Conservation (phyloP, 202 grass and related monocot genomes). For the Saccharum hybrid region DNA sequence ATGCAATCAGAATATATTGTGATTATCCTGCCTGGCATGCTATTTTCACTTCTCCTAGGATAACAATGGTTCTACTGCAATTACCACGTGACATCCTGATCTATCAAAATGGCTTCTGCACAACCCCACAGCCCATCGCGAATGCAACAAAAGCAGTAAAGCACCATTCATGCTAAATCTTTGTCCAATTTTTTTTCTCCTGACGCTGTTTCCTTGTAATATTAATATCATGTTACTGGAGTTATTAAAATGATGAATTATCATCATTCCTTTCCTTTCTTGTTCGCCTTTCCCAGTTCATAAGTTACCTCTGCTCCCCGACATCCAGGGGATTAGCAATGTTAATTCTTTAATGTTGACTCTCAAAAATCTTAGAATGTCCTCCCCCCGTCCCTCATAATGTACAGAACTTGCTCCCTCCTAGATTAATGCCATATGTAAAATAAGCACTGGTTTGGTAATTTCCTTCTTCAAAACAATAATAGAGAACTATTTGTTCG, state of each 20-base stretch:
- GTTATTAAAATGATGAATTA: constrained; percentile 31
- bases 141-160: not conserved
- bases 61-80: not conserved
- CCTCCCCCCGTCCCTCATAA: not conserved
- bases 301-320: not conserved
- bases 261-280: not conserved
- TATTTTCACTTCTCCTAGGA: not conserved
- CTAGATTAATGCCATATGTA: not conserved
- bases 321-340: not conserved
- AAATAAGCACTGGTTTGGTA: not conserved
- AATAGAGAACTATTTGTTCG: too few relatives aligned
- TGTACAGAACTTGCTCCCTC: not conserved
- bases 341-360: not conserved
- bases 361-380: not conserved
- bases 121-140: too few relatives aligned
- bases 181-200: not conserved
- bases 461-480: too few relatives aligned
- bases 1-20: too few relatives aligned
- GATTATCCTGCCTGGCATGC: not conserved
- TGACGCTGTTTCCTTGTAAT: not conserved
- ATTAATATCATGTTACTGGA: constrained; percentile 3
- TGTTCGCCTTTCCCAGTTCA: constrained; percentile 4
- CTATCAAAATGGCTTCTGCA: constrained; percentile 1
- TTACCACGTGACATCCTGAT: not conserved
- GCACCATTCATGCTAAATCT: not conserved